phyloP scores from a whole-genome alignment of 768 basidiomycete species.

The Strobilomyces echinocephalus region DNA sequence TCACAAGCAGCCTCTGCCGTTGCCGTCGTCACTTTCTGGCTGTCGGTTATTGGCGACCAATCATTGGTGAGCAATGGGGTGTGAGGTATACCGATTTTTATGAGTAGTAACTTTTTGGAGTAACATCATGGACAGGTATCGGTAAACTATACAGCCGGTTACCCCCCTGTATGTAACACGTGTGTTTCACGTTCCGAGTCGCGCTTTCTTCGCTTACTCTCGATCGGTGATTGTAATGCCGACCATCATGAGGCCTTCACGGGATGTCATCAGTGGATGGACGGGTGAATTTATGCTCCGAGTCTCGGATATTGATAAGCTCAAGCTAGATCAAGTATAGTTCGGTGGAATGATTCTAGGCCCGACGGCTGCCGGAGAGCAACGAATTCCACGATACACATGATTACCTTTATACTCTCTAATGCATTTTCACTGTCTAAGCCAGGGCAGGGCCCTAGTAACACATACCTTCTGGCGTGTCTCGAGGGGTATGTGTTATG shows the following conservation, averaged over 20 bases:
- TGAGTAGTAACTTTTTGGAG: constrained; percentile 5
- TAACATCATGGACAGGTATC: constrained; percentile 11
- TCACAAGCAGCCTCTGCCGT: constrained; percentile 5
- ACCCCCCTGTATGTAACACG: constrained; percentile 21
- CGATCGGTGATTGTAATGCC: background rate
- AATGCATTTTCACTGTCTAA: too few relatives aligned
- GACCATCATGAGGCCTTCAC: background rate
- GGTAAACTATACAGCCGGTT: constrained; percentile 21
- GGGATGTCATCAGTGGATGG: background rate
- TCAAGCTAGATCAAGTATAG: background rate
- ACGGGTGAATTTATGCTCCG: background rate
- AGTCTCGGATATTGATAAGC: too few relatives aligned
- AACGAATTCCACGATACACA: background rate
- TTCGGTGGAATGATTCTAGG: background rate
- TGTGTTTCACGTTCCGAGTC: background rate
- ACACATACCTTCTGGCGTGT: too few relatives aligned
- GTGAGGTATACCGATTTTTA: constrained; percentile 6
- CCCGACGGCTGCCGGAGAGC: background rate
- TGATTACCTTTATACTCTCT: too few relatives aligned
- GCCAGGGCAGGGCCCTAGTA: too few relatives aligned
- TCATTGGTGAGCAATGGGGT: background rate
- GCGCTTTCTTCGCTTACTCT: background rate
- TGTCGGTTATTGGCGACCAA: background rate
- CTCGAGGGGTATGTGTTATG: too few relatives aligned
- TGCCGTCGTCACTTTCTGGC: background rate